Evolutionary conservation across 2,329 filamentous ascomycete genomes (phyloP), one percentile per base, ranked within the genome.

Genomic region (Monosporascus sp.): DNA sequence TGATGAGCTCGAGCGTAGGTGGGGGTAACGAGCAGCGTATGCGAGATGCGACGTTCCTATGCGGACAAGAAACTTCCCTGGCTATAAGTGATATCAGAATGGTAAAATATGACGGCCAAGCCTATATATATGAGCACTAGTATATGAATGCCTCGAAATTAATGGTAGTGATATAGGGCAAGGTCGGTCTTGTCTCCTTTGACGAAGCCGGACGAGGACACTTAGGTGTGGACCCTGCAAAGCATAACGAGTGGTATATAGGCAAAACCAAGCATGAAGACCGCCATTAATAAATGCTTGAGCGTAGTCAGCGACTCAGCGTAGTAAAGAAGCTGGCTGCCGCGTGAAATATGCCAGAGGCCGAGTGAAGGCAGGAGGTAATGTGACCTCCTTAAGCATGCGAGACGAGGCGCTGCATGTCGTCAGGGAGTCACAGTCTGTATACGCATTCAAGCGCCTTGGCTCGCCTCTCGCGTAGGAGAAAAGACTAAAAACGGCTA

Each of bases 61-160:
- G 15, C 14, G 62, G 57, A 52, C 63, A 65, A 63, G 64, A 64
- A 67, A 63, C 55, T 53, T 31, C 22, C 22, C 43, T 26, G 11
- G 22, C 24, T 11, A n/a, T 15, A 24, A 31, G 24, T 9, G 24
- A 46, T 46, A 28, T 14, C 4, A 11, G 22, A 15, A 4, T 46
- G 24, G 43, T 22, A 28, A 31, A 46, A 46, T 31, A 24, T 31
- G 43, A 46, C 24, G 15, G 43, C 15, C 20, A 28, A 15, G 43
- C n/a, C 43, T 31, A 46, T 46, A 28, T 46, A 46, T 17, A 24
- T 46, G 43, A 46, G 43, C 43, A 8, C 5, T 11, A 46, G 43
- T 22, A 22, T 20, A 43, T 3, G 20, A 20, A 43, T 8, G 4
- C 9, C 40, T 20, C 40, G 20, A 2, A 6, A 14, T 46, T 46